These are phyloP conservation scores for Aspergillus kassunensis DNA, from an alignment of 495 filamentous ascomycete genomes.

Conservation along the genomic window DNA sequence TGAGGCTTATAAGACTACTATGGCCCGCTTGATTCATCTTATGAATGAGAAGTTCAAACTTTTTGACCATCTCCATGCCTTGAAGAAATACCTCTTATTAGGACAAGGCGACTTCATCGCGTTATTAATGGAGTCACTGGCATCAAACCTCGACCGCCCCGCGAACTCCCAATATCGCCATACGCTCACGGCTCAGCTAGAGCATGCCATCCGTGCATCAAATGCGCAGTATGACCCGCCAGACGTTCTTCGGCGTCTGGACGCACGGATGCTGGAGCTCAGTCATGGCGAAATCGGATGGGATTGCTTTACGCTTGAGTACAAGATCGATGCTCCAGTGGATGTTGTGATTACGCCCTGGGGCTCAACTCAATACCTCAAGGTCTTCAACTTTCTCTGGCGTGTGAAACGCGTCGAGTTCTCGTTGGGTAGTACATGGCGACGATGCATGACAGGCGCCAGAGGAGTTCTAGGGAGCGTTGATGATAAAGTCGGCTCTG, in stretches of 20 bases:
- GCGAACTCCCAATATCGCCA: conserved; percentile 92
- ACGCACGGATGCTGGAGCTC: conserved; percentile 93
- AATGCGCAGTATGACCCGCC: conserved; percentile 94
- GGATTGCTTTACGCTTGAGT: conserved; percentile 99
- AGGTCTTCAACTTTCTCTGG: conserved; percentile 99
- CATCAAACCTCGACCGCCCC: conserved; percentile 89
- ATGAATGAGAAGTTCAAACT: conserved; percentile 93
- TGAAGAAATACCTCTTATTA: conserved; percentile 92
- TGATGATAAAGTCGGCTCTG: conserved; percentile 68
- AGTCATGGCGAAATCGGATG: conserved; percentile 96
- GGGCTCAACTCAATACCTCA: conserved; percentile 93
- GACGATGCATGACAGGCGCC: conserved; percentile 92
- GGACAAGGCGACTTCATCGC: conserved; percentile 98
- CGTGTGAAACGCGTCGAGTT: conserved; percentile 98
- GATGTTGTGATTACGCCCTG: conserved; percentile 96
- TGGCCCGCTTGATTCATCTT: conserved; percentile 89
- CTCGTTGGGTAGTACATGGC: conserved; percentile 83
- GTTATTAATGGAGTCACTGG: conserved; percentile 92
- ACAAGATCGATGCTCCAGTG: conserved; percentile 95
- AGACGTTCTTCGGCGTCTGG: conserved; percentile 88
- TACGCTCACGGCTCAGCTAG: conserved; percentile 91
- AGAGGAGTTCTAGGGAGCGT: conserved; percentile 82
- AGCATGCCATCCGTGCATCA: conserved; percentile 94
- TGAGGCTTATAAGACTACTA: conserved; percentile 94
- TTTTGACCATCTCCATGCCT: conserved; percentile 84